Percentiles rank a stretch among this genome's conserved stretches.
Conservation (phyloP, 345 rosid genomes). For the Eucalyptus regnans region DNA sequence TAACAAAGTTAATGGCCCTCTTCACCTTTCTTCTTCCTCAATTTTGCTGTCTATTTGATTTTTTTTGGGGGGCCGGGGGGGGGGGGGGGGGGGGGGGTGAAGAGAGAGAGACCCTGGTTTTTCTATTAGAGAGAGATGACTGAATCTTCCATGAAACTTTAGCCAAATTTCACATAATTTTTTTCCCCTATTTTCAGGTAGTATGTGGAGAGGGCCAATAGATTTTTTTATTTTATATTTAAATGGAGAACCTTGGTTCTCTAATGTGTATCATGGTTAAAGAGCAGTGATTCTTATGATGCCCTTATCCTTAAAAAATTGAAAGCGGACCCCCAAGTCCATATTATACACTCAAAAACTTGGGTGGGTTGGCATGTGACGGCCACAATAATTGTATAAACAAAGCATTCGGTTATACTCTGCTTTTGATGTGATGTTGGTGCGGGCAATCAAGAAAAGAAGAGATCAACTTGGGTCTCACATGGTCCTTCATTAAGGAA, state of each 20-base stretch:
- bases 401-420: not conserved
- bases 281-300: not conserved
- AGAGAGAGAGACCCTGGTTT: not conserved
- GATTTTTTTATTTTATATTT: not conserved
- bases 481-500: not conserved
- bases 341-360: not conserved
- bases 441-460: not conserved
- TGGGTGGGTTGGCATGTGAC: not conserved
- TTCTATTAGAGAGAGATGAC: not conserved
- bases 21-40: not conserved
- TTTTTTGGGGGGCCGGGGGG: too few species aligned
- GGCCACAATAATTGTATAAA: not conserved
- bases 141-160: not conserved
- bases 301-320: not conserved
- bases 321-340: not conserved
- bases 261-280: not conserved
- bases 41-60: not conserved
- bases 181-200: not conserved
- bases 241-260: not conserved
- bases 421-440: not conserved
- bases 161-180: not conserved
- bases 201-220: not conserved
- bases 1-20: not conserved
- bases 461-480: not conserved
- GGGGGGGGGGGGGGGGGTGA: not conserved